A percentile compares a stretch with the other conserved stretches of the same genome.
Evolutionary conservation across 2,329 filamentous ascomycete genomes (phyloP).

Genomic region (Basipetospora chlamydospora): DNA sequence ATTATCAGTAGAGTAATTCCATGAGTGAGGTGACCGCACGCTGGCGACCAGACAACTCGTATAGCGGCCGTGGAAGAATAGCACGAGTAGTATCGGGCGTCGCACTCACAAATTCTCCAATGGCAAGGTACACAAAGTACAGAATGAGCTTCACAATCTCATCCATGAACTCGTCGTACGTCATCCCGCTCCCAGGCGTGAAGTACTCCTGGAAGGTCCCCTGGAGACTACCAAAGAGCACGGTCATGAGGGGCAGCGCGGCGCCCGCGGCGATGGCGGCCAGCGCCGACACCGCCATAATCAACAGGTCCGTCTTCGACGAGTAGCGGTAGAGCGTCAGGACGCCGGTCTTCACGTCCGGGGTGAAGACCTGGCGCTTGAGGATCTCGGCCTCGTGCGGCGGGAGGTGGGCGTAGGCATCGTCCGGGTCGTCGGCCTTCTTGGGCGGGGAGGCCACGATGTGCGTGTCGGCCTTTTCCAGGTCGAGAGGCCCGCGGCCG

Average conservation of each 20-base stretch:
- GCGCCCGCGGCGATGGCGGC: constrained; percentile 59
- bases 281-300: constrained; percentile 46
- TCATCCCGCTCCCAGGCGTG: constrained; percentile 24
- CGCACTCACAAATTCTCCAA: constrained; percentile 53
- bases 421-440: constrained; percentile 21
- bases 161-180: constrained; percentile 40
- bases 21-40: too few relatives aligned
- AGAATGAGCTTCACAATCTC: constrained; percentile 51
- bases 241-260: constrained; percentile 65
- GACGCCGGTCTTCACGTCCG: constrained; percentile 48
- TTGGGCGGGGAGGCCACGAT: constrained; percentile 12
- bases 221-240: constrained; percentile 66
- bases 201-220: constrained; percentile 56
- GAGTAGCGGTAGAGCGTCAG: constrained; percentile 57
- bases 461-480: constrained; percentile 30
- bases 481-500: constrained; percentile 11
- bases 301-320: constrained; percentile 46
- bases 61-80: too few relatives aligned
- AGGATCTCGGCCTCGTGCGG: constrained; percentile 52
- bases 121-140: constrained; percentile 75
- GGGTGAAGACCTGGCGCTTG: constrained; percentile 51
- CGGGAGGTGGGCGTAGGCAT: constrained; percentile 48
- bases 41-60: too few relatives aligned
- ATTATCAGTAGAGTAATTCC: too few relatives aligned
- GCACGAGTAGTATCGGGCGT: too few relatives aligned